phyloP scores from a whole-genome alignment of 2,329 filamentous ascomycete species.

The Colletotrichum spaethianum region DNA sequence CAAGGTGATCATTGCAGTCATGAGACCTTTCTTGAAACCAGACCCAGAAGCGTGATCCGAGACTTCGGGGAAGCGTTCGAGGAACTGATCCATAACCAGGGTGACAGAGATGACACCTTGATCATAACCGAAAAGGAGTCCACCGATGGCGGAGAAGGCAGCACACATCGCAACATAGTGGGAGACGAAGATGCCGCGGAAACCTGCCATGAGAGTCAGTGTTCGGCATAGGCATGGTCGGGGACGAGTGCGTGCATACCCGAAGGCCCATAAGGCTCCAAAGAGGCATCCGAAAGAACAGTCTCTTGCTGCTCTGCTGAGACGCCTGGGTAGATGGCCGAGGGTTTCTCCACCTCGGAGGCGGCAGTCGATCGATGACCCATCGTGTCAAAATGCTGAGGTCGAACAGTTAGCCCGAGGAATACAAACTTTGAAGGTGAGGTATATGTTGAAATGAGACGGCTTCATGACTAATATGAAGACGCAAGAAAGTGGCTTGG shows the following conservation, averaged over 20 bases:
- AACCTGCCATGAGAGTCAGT: slow-evolving; percentile 42
- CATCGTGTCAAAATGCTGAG: background rate
- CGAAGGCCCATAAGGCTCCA: slow-evolving; percentile 46
- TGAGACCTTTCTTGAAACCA: slow-evolving; percentile 47
- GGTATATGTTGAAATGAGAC: slow-evolving; percentile 7
- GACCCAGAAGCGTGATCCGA: slow-evolving; percentile 53
- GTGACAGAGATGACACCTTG: slow-evolving; percentile 59
- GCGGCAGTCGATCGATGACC: slow-evolving; percentile 37
- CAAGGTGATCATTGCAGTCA: slow-evolving; percentile 64
- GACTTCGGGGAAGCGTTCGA: slow-evolving; percentile 54
- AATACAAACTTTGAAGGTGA: background rate
- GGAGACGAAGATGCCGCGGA: slow-evolving; percentile 50
- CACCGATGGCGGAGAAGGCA: slow-evolving; percentile 47
- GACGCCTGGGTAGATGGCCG: slow-evolving; percentile 34
- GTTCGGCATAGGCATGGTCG: background rate
- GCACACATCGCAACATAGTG: slow-evolving; percentile 50
- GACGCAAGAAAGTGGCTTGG: background rate
- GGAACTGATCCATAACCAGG: slow-evolving; percentile 48
- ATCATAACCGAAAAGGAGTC: slow-evolving; percentile 60
- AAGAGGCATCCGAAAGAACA: slow-evolving; percentile 37
- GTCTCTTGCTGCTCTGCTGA: slow-evolving; percentile 45
- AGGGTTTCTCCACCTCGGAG: slow-evolving; percentile 42
- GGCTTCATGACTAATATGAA: slow-evolving; percentile 13
- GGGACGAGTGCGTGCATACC: slow-evolving; percentile 30
- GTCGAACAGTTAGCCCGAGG: background rate